Conservation (phyloP, 257 asterid genomes). For the Plantago ovata region DNA sequence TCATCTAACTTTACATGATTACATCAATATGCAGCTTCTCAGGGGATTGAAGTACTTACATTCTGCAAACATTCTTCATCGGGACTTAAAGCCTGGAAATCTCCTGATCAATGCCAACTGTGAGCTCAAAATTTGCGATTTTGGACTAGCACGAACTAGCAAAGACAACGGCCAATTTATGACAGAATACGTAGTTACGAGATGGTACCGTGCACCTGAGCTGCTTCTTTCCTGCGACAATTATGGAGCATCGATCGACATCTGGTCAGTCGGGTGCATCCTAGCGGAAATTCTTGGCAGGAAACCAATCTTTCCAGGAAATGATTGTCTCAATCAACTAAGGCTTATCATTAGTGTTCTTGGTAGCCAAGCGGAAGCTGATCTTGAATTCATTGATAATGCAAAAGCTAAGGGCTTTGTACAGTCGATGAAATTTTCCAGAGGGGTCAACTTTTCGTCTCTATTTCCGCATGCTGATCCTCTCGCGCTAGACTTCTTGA, state of each 20-base stretch:
- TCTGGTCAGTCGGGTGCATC: conserved; percentile 46
- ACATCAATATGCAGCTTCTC: conserved; percentile 28
- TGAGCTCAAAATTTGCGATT: conserved; percentile 38
- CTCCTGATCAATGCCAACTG: conserved; percentile 37
- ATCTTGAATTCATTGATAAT: conserved; percentile 37
- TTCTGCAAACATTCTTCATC: conserved; percentile 42
- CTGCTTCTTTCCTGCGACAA: conserved; percentile 41
- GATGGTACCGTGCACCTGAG: conserved; percentile 49
- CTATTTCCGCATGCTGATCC: conserved; percentile 37
- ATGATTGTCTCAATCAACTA: conserved; percentile 35
- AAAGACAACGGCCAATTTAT: conserved; percentile 33
- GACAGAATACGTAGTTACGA: conserved; percentile 42
- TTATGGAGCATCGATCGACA: conserved; percentile 37
- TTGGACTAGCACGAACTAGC: conserved; percentile 40
- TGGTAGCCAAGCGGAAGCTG: conserved; percentile 32
- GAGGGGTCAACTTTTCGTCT: conserved; percentile 22
- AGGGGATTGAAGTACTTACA: conserved; percentile 40
- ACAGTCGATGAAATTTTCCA: conserved; percentile 16
- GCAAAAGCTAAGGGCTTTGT: conserved; percentile 26
- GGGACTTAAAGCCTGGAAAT: conserved; percentile 42
- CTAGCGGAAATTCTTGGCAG: conserved; percentile 42
- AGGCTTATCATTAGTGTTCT: conserved; percentile 36
- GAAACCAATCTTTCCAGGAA: conserved; percentile 39
- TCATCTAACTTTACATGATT: not conserved
- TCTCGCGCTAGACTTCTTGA: conserved; percentile 35